These are phyloP conservation scores for Colletotrichum sp. DNA, from an alignment of 2,329 filamentous ascomycete genomes.

Conservation along the genomic window DNA sequence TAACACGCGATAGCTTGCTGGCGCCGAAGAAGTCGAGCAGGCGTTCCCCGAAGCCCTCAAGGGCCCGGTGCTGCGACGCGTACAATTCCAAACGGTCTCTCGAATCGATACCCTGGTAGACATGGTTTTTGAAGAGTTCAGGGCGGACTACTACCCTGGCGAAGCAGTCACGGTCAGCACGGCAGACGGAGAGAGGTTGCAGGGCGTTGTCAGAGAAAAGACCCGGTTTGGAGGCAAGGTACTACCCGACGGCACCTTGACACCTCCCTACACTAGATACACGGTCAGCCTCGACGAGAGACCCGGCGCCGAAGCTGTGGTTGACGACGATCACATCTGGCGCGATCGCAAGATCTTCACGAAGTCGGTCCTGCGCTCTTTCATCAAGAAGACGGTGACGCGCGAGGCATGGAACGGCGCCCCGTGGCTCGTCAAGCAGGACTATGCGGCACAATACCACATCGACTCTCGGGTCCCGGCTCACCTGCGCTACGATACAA, in stretches of 20 bases:
- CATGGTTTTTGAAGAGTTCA: conserved; percentile 78
- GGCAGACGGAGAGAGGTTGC: conserved; percentile 69
- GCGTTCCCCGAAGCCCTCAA: conserved; percentile 91
- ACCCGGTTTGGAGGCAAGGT: conserved; percentile 71
- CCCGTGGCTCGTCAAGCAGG: conserved; percentile 91
- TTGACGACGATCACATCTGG: conserved; percentile 81
- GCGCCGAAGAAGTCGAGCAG: conserved; percentile 87
- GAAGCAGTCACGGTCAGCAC: conserved; percentile 80
- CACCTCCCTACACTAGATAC: conserved; percentile 78
- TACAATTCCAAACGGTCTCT: conserved; percentile 89
- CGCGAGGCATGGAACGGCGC: conserved; percentile 95
- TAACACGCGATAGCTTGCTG: conserved; percentile 62
- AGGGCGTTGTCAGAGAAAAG: conserved; percentile 84
- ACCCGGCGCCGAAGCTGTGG: conserved; percentile 73
- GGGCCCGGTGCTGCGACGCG: conserved; percentile 85
- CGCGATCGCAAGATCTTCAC: conserved; percentile 93
- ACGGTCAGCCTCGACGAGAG: conserved; percentile 76
- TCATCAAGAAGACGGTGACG: conserved; percentile 93
- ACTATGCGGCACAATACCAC: conserved; percentile 82
- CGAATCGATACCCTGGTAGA: conserved; percentile 84
- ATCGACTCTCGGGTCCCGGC: conserved; percentile 87
- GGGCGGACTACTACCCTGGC: conserved; percentile 88
- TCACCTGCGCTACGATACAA: conserved; percentile 81
- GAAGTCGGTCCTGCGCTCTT: conserved; percentile 90
- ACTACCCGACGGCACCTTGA: conserved; percentile 71